Conservation (phyloP, 345 rosid genomes). For the Euphorbia tirucalli region DNA sequence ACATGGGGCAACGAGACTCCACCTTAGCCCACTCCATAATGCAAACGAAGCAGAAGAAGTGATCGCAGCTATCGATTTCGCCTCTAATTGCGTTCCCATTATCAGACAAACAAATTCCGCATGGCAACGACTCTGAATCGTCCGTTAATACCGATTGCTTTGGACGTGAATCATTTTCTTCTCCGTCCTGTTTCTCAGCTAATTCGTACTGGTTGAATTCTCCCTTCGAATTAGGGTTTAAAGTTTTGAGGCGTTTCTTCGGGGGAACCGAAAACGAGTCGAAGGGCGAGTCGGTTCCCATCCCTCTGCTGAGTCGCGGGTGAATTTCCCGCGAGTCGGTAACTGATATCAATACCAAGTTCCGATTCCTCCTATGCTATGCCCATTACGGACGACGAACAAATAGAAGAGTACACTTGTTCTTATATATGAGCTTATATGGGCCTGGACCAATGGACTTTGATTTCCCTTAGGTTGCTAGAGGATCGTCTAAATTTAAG, state of each 20-base stretch:
- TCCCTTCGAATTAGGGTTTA: background rate
- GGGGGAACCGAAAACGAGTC: constrained; percentile 6
- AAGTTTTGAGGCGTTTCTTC: constrained; percentile 26
- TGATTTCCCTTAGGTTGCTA: background rate
- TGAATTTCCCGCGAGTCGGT: background rate
- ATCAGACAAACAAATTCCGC: constrained; percentile 57
- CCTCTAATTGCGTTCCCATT: constrained; percentile 45
- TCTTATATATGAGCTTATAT: background rate
- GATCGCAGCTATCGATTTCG: constrained; percentile 53
- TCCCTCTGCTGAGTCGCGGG: background rate
- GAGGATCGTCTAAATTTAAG: too few species aligned
- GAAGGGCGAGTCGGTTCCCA: background rate
- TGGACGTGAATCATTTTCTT: background rate
- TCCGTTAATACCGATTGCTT: background rate
- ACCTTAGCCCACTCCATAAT: constrained; percentile 66
- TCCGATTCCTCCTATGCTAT: background rate
- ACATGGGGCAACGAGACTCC: constrained; percentile 57
- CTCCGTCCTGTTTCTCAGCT: background rate
- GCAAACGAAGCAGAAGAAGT: constrained; percentile 65
- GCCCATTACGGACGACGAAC: too few species aligned
- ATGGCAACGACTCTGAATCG: constrained; percentile 15
- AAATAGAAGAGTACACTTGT: background rate
- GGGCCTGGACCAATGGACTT: background rate
- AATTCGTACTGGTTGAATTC: background rate
- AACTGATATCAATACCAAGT: background rate